A percentile compares a stretch with the other conserved stretches of the same genome.
These are phyloP conservation scores for Trichophyton verrucosum DNA, from an alignment of 2,329 filamentous ascomycete species.

Conservation along the genomic window DNA sequence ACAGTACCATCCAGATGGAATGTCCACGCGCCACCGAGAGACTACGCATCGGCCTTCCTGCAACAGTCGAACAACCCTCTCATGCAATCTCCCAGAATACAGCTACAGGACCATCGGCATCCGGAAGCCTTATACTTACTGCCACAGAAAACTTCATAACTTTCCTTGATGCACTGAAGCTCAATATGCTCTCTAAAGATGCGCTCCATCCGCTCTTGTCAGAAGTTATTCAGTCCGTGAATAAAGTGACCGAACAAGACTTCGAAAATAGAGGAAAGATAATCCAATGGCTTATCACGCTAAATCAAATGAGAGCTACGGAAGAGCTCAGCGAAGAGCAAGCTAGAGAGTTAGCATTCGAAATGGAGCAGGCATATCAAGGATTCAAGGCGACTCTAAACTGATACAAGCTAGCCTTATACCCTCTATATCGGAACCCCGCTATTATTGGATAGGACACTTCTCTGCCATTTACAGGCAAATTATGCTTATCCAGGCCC, in stretches of 20 bases:
- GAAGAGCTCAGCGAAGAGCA: conserved; percentile 82
- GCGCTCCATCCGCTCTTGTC: conserved; percentile 89
- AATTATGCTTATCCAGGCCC: no score
- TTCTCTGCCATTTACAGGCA: no score
- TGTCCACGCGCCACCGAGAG: conserved; percentile 88
- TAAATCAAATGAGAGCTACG: conserved; percentile 96
- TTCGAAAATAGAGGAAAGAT: conserved; percentile 96
- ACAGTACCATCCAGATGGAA: conserved; percentile 53
- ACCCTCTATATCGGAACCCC: no score
- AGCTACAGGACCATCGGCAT: conserved; percentile 25
- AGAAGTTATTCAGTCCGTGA: conserved; percentile 92
- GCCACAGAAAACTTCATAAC: conserved; percentile 99
- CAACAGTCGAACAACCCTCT: conserved; percentile 55
- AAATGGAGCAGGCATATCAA: conserved; percentile 88
- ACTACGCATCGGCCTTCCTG: conserved; percentile 81
- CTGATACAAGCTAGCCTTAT: conserved; percentile 21
- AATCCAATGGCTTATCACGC: conserved; percentile 90
- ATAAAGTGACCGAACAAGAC: conserved; percentile 88
- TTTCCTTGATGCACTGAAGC: conserved; percentile 83
- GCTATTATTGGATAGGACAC: no score
- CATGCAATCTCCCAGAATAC: conserved; percentile 32
- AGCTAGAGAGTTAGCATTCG: conserved; percentile 75
- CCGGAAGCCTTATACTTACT: conserved; percentile 62
- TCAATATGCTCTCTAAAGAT: conserved; percentile 87
- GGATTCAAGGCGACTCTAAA: conserved; percentile 75